These are phyloP conservation scores for Tolypocladium tropicale DNA, from an alignment of 2,329 filamentous ascomycete genomes.

Conservation along the genomic window DNA sequence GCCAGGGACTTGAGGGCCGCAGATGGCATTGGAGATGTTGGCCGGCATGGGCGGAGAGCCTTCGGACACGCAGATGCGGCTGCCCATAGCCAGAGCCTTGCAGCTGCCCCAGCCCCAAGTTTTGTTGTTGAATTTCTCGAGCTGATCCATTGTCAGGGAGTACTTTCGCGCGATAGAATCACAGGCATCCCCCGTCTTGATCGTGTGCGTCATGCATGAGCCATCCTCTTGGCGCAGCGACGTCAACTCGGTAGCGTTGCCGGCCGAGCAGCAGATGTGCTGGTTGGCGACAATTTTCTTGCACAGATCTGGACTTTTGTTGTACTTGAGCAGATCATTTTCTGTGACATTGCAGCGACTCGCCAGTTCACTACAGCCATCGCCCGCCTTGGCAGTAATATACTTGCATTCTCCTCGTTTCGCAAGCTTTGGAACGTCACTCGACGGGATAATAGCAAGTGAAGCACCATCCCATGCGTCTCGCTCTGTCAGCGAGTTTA, in stretches of 20 bases:
- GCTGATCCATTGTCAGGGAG: conserved; percentile 17
- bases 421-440: neutral
- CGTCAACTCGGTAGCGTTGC: conserved; percentile 6
- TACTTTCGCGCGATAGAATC: conserved; percentile 15
- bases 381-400: conserved; percentile 8
- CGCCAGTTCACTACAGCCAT: conserved; percentile 23
- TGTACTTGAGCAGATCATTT: conserved; percentile 22
- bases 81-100: conserved; percentile 3
- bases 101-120: conserved; percentile 21
- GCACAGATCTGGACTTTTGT: conserved; percentile 15
- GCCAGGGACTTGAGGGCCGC: conserved; percentile 16
- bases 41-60: conserved; percentile 19
- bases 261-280: conserved; percentile 25
- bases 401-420: neutral
- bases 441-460: neutral
- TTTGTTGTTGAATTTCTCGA: conserved; percentile 11
- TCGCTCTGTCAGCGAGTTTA: neutral
- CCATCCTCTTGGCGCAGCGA: conserved; percentile 12
- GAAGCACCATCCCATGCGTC: neutral
- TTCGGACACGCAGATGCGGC: conserved; percentile 16
- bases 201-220: conserved; percentile 24
- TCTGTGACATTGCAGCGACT: conserved; percentile 23
- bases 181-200: conserved; percentile 24
- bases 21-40: conserved; percentile 10
- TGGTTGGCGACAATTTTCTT: conserved; percentile 15